Evolutionary conservation across 139 green algal genomes (phyloP), one percentile per base, ranked within the genome.

Genomic region (Coelastrella sp.): DNA sequence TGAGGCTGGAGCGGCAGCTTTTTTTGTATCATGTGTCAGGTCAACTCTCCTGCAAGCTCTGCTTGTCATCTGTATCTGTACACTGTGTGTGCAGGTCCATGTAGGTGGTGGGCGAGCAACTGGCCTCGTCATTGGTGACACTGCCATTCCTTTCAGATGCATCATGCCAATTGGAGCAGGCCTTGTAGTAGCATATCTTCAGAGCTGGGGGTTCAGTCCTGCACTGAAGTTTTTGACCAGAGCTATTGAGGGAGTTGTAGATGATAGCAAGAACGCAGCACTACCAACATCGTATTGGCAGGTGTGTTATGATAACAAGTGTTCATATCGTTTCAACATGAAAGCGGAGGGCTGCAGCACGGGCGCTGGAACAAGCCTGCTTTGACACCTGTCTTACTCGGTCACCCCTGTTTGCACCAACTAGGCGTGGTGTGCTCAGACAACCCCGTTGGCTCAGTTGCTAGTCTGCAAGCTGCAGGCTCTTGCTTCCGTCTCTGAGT

Each of bases 21-120:
- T 47, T 0, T 47, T 47, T 1, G 32, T 47, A 1, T 2, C 32
- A 47, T 47, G 32, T 47, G 32, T 1, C 32, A 47, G 32, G 0
- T 47, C 32, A 61, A 16, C 75, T 83, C 19, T 83, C 0, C 77
- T 54, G 58, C 11, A 60, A 64, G 22, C 76, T 82, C 22, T 54
- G 76, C 76, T 64, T 47, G 76, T 47, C 7, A 71, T 71, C 1
- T 47, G 32, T 47, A 71, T 71, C 1, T 47, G 32, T 47, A 47
- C 32, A 47, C 32, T 47, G 32, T 47, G 64, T 58, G 22, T 64
- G 79, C 73, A 83, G 59, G 58, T 94, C 19, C 92, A 93, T 86
- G 92, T 96, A 13, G 94, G 94, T n/a, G 94, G 94, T 10, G 94
- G 94, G 19, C 82, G 94, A 23, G 91, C 92, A 11, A 94, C 91